A percentile compares a stretch with the other conserved stretches of the same genome.
phyloP scores from a whole-genome alignment of 306 rosid species.

The Quercus cerris region DNA sequence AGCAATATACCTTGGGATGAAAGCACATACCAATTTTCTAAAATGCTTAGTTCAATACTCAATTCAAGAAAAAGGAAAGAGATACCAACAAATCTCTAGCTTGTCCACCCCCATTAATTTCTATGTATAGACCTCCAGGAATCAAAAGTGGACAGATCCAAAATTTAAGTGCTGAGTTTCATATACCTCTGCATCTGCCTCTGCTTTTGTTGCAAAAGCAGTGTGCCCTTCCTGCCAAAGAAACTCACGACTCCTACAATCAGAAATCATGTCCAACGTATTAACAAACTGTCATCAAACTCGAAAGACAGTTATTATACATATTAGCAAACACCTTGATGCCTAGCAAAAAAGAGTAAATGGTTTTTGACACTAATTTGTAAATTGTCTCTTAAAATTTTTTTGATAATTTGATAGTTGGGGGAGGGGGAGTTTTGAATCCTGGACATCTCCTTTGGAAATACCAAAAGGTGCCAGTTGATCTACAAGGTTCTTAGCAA shows the following conservation, averaged over 20 bases:
- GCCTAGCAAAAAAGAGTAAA: not conserved
- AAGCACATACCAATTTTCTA: not conserved
- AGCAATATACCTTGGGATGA: not conserved
- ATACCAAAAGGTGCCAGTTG: too few relatives aligned
- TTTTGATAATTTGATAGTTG: too few relatives aligned
- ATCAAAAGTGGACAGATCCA: not conserved
- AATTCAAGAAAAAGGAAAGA: not conserved
- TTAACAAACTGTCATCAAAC: not conserved
- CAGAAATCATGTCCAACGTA: slow-evolving; percentile 8
- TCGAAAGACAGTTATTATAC: not conserved
- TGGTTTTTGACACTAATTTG: not conserved
- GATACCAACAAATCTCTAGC: not conserved
- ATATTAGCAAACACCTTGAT: not conserved
- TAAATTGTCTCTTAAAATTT: not conserved
- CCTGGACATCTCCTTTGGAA: too few relatives aligned
- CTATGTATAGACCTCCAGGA: not conserved
- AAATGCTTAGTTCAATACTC: too few relatives aligned
- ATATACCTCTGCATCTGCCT: slow-evolving; percentile 87
- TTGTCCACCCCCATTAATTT: not conserved
- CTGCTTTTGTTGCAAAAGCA: slow-evolving; percentile 90
- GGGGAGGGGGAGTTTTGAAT: too few relatives aligned
- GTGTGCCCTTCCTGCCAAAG: slow-evolving; percentile 99
- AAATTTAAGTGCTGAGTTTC: not conserved
- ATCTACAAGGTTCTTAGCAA: not conserved
- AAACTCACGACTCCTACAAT: slow-evolving; percentile 93